Evolutionary conservation across 768 basidiomycete species (phyloP), one percentile per base, ranked within the genome.

Genomic region (Calvatia gigantea): DNA sequence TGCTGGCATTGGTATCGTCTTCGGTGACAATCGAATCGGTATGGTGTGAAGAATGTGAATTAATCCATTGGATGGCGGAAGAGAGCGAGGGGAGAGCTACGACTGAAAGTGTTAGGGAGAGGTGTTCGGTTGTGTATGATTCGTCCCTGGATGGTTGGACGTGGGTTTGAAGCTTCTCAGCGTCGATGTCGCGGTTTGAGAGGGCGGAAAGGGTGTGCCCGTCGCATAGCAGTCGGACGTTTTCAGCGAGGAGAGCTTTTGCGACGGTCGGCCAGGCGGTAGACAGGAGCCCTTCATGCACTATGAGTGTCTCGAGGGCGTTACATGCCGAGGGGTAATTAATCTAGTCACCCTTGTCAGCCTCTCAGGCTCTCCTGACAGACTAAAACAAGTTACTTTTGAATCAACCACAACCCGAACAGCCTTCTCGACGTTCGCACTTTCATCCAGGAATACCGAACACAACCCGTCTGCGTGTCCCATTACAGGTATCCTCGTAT

Each of bases 241-340:
- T 78, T 15, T 80, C 80, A 1, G 72, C 70, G 25, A 98, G 70
- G 11, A 97, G 83, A 0, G 88, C 82, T 31, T 69, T 67, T 11
- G 92, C 94, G 43, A 98, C 85, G 5, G 75, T 72, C 2, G 85
- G 88, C 96, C 96, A 99, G 32, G 94, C 64, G 0, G 86, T 87
- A 14, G 75, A 51, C 23, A 98, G 70, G 2, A 92, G 69, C 6
- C 80, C 81, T 58, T 82, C 76, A 70, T 99, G 95, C 4, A 99
- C 73, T 46, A 99, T 77, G 28, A 98, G 79, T 0, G 89, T 97
- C 69, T 99, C 97, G 7, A 79, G 85, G 0, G 97, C 76, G 66
- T 99, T 99, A 71, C 97, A 99, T 0, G 95, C 97, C 14, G 97
- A 91, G 29, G 95, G 92, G 69, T 98, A 99, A 69, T 94, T 85